Base-by-base conservation (phyloP, 352 stramenopile genomes). In the Globisporangium iwayamae region DNA sequence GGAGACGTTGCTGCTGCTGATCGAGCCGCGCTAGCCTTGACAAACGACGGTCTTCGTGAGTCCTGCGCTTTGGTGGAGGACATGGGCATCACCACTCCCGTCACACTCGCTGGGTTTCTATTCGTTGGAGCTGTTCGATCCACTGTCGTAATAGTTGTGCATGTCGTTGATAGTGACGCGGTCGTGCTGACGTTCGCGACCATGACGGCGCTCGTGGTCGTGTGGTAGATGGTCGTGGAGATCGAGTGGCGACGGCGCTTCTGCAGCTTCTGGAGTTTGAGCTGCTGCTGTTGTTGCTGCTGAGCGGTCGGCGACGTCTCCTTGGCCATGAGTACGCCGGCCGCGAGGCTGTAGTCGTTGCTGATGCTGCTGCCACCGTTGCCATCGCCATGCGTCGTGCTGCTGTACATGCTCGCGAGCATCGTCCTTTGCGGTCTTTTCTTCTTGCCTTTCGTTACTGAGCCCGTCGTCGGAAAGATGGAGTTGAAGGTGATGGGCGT, bases 271-370 rank as follows among this genome's bases (percentile, higher is more conserved):
- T 52, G 57, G 18, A 20, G 45, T 7, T 63, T 51, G 34, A 25
- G 30, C 39, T 55, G 54, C 52, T 28, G 50, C 55, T 68, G 69
- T 65, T 62, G 25, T 28, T 28, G 25, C 25, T 28, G 58, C 48
- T 62, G 41, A 34, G 4, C 25, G 6, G 45, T n/a, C 18, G 46
- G 46, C 8, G 46, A 3, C n/a, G 28, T 28, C 32, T 34, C 28
- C 20, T 56, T 56, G 28, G 50, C 50, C 50, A 43, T 56, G 28
- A 56, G 50, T 3, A 56, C 28, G 8, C 50, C 50, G 16, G 50
- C 50, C 50, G 50, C n/a, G 28, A 56, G 50, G 28, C 34, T n/a
- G 50, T 18, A 56, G 50, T 56, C 50, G 50, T 28, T 56, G 2
- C 50, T 16, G 25, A 28, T 28, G 25, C 25, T 28, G 25, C 25